Evolutionary conservation across 345 rosid genomes (phyloP).

Genomic region (Garcia nutans): DNA sequence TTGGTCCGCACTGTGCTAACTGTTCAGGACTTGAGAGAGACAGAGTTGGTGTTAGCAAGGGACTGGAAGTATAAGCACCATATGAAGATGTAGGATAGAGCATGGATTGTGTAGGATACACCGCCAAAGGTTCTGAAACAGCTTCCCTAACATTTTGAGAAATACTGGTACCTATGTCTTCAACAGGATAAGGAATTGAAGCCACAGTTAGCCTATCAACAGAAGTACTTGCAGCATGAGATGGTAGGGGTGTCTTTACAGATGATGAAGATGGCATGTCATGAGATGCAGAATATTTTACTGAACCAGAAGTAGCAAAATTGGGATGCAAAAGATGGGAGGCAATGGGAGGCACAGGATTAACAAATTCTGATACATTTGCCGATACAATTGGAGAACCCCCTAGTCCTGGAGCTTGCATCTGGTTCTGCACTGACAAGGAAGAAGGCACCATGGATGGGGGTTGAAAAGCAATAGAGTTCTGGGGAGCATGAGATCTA

Average conservation of each 20-base stretch:
- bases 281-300: constrained; percentile 12
- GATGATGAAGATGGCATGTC: constrained; percentile 13
- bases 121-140: constrained; percentile 6
- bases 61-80: constrained; percentile 22
- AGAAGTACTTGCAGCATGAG: constrained; percentile 16
- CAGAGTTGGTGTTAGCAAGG: constrained; percentile 23
- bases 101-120: constrained; percentile 16
- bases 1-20: constrained; percentile 16
- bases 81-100: constrained; percentile 13
- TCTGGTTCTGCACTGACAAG: constrained; percentile 19
- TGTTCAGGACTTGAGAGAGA: constrained; percentile 28
- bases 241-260: constrained; percentile 5
- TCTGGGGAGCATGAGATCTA: constrained; percentile 14
- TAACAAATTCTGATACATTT: constrained; percentile 23
- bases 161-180: constrained; percentile 11
- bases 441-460: constrained; percentile 21
- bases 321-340: constrained; percentile 13
- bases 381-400: constrained; percentile 21
- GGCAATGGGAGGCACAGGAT: constrained; percentile 12
- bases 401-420: constrained; percentile 7
- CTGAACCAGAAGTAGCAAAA: constrained; percentile 12
- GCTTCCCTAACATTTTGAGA: constrained; percentile 19
- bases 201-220: constrained; percentile 10
- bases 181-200: constrained; percentile 19
- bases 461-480: constrained; percentile 21